phyloP scores from a whole-genome alignment of 1,284 basidiomycete genomes.

The Rhizopogon parksii region DNA sequence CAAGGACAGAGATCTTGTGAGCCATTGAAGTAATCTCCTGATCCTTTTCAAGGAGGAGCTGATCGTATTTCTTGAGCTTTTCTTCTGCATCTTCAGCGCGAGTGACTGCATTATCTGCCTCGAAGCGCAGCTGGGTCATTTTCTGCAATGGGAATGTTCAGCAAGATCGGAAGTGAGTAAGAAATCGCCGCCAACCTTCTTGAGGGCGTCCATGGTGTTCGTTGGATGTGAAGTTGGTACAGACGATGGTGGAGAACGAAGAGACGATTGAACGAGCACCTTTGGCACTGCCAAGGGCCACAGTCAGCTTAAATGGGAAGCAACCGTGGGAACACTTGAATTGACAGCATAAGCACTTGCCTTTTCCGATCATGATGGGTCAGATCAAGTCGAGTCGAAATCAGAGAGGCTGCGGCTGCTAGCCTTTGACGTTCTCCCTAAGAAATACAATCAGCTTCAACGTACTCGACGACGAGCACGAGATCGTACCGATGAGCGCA shows the following conservation, averaged over 20 bases:
- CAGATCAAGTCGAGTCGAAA: background rate
- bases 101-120: slow-evolving; percentile 76
- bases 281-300: slow-evolving; percentile 4
- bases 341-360: slow-evolving; percentile 12
- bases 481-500: slow-evolving; percentile 40
- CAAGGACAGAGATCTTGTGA: slow-evolving; percentile 69
- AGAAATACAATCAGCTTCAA: slow-evolving; percentile 1
- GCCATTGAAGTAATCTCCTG: slow-evolving; percentile 84
- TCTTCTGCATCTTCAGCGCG: slow-evolving; percentile 84
- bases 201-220: slow-evolving; percentile 67
- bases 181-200: slow-evolving; percentile 39
- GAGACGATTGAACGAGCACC: background rate
- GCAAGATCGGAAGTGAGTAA: slow-evolving; percentile 3
- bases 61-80: slow-evolving; percentile 81
- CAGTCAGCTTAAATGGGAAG: slow-evolving; percentile 6
- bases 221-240: slow-evolving; percentile 8
- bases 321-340: slow-evolving; percentile 23
- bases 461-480: slow-evolving; percentile 3
- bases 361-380: slow-evolving; percentile 29
- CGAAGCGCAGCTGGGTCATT: slow-evolving; percentile 67
- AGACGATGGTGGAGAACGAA: slow-evolving; percentile 5
- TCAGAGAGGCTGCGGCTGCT: background rate
- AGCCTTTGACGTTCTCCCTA: background rate
- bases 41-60: slow-evolving; percentile 76
- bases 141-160: slow-evolving; percentile 39